Base-by-base conservation (phyloP, 73 alveolate species). In the Paramecium sexaurelia region DNA sequence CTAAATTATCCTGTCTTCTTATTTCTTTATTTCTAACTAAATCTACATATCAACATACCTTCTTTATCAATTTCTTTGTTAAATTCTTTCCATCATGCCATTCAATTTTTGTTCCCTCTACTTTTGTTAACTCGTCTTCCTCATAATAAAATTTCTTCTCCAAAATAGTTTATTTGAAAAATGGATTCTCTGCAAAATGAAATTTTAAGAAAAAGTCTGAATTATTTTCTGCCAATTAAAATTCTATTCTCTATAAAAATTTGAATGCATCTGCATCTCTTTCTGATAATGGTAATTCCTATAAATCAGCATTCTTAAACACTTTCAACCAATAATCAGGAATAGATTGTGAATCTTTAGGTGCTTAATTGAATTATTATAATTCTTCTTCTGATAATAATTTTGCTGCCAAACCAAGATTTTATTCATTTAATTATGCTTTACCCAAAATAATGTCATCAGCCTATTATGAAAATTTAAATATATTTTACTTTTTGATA, bases 1-100 rank as follows among this genome's bases (percentile, higher is more conserved):
- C 94, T 88, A 13, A 51, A 55, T 29, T 75, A 41, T 27, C 94
- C 94, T 69, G 94, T 88, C 55, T 88, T 88, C 87, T 82, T 88
- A 69, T 88, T 88, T 88, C 83, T 88, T 88, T 88, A 88, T 26
- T 82, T 88, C 91, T 61, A 61, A 26, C 5, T 8, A 61, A 13
- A 6, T 61, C 3, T 61, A 29, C 17, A 17, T 17, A n/a, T 17
- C 6, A n/a, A 8, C 7, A 61, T 61, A 61, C 83, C 83, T 88
- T 66, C 55, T 78, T 78, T 41, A 43, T 24, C 11, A 78, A 22
- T 78, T 78, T 78, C 41, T 43, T 78, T 41, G 90, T 78, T 39
- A 78, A 41, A 45, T 78, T 78, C 29, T 78, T 40, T 20, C 90
- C 90, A 78, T 78, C 90, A 17, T 78, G 45, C 90, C 90, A 78